Base-by-base conservation (phyloP, 2,329 filamentous ascomycete species). In the Colletotrichum agaves region DNA sequence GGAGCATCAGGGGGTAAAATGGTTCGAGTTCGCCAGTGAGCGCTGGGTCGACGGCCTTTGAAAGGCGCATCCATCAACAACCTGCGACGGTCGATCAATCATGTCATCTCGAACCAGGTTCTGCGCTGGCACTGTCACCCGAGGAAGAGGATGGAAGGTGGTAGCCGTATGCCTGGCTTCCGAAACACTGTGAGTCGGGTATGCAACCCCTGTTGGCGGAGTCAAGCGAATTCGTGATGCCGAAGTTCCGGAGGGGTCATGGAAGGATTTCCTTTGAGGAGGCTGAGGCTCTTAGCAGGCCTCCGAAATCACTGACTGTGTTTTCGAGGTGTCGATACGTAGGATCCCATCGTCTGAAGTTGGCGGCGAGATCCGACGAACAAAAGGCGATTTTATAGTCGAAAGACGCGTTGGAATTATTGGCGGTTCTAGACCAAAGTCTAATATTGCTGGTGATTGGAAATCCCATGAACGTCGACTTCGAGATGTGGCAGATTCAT, bases 71-170 rank as follows among this genome's bases (percentile, higher is more conserved):
- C 47, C 23, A 33, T 55, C 31, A 23, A 43, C 39, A 31, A 55
- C 39, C 61, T 68, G 65, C 55, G 65, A 68, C 65, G 35, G 65
- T 64, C 65, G 65, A 68, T 68, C 65, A 68, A 53, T 58, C 61
- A 41, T 19, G 23, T 59, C 47, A 47, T 35, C 37, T 37, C 55
- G 31, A 43, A 65, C 19, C 11, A 41, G 39, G 46, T 23, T 39
- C 39, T 35, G 33, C 19, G 5, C 53, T 8, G 39, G 41, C 53
- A 60, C 61, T 65, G 65, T 65, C 10, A 31, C 23, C 12, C 12
- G 23, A 5, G 23, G 12, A 27, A 15, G 33, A 12, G 13, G 21
- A 12, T 21, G 15, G 19, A 47, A 33, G 12, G 35, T 15, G 8
- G 15, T 55, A 47, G 43, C 66, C 63, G 66, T 66, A 62, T 57